These are phyloP conservation scores for Fusarium floridanum DNA, from an alignment of 2,329 filamentous ascomycete genomes.

Conservation along the genomic window DNA sequence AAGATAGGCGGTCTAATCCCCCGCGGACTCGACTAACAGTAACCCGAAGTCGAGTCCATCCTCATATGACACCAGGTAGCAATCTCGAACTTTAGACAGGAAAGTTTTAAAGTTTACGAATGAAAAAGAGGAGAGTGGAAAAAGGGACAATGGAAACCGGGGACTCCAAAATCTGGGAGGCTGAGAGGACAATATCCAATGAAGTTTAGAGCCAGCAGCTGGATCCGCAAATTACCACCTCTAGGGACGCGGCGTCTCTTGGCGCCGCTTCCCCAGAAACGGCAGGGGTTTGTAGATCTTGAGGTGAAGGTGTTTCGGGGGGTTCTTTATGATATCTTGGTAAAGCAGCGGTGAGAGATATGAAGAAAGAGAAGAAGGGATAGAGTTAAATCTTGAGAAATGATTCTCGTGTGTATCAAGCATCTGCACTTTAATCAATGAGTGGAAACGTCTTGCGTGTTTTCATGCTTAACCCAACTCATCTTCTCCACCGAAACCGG, in stretches of 20 bases:
- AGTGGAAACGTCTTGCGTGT: slow-evolving; percentile 16
- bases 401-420: not conserved
- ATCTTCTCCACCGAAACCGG: slow-evolving; percentile 23
- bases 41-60: slow-evolving; percentile 16
- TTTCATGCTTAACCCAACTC: slow-evolving; percentile 29
- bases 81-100: not conserved
- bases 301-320: not conserved
- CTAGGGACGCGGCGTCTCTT: slow-evolving; percentile 23
- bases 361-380: not conserved
- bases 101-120: not conserved
- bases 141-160: not conserved
- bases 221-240: slow-evolving; percentile 21
- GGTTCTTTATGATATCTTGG: not conserved
- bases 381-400: not conserved
- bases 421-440: not conserved
- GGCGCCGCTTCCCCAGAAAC: slow-evolving; percentile 39
- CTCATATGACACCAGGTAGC: not conserved
- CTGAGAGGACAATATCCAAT: slow-evolving; percentile 26
- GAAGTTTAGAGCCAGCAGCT: not conserved
- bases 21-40: slow-evolving; percentile 22
- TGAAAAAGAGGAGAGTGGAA: not conserved
- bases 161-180: slow-evolving; percentile 12
- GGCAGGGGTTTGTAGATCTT: slow-evolving; percentile 8
- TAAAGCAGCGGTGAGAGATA: not conserved
- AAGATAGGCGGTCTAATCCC: slow-evolving; percentile 5